phyloP scores from a whole-genome alignment of 2,329 filamentous ascomycete genomes.

The Annulohypoxylon truncatum region DNA sequence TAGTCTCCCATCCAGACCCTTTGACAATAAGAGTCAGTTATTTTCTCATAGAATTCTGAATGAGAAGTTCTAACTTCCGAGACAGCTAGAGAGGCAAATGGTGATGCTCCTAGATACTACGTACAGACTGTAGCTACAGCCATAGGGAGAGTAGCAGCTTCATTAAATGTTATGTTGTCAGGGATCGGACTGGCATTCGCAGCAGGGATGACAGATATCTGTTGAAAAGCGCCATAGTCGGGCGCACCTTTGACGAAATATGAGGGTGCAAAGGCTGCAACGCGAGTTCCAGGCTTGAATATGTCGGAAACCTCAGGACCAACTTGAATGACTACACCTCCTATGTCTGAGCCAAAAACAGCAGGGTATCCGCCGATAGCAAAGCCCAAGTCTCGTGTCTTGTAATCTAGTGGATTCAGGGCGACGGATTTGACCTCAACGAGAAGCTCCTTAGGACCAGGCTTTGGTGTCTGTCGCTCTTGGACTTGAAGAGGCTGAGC shows the following conservation, averaged over 20 bases:
- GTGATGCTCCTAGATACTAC: neutral
- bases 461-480: constrained; percentile 56
- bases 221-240: constrained; percentile 61
- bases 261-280: constrained; percentile 54
- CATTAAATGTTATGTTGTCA: constrained; percentile 53
- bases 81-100: neutral
- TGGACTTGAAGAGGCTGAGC: constrained; percentile 53
- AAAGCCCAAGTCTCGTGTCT: constrained; percentile 57
- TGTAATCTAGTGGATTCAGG: constrained; percentile 60
- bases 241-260: constrained; percentile 58
- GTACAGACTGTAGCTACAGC: constrained; percentile 52
- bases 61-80: neutral
- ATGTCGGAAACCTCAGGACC: constrained; percentile 53
- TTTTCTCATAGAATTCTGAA: no score
- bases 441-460: constrained; percentile 60
- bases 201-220: constrained; percentile 54
- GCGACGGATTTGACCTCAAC: constrained; percentile 60
- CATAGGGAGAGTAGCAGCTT: constrained; percentile 56
- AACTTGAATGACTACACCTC: constrained; percentile 57
- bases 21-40: neutral
- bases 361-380: constrained; percentile 56
- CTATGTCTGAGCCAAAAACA: constrained; percentile 56
- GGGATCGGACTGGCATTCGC: constrained; percentile 54
- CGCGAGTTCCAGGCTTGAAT: constrained; percentile 46
- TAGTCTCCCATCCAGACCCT: constrained; percentile 52